These are phyloP conservation scores for Lachnellula hyalina DNA, from an alignment of 2,329 filamentous ascomycete species.

Conservation along the genomic window DNA sequence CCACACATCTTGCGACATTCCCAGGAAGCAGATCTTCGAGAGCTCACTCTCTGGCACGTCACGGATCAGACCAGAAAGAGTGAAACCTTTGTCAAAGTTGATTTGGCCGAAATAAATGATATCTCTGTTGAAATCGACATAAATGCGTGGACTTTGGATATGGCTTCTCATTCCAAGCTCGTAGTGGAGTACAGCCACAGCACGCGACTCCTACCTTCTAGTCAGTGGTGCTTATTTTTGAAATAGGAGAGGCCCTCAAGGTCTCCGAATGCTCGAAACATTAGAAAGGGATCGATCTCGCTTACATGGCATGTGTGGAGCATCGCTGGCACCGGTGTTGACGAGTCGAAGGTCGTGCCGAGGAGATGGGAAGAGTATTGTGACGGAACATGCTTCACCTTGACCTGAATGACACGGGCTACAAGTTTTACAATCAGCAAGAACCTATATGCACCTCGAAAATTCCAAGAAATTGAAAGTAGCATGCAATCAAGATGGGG, in stretches of 20 bases:
- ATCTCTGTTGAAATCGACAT: conserved; percentile 1
- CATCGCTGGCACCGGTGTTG: not conserved
- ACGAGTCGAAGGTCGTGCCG: not conserved
- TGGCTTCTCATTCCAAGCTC: conserved; percentile 1
- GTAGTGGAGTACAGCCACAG: not conserved
- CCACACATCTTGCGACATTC: not conserved
- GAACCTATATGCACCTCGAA: too few species aligned
- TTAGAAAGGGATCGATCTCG: not conserved
- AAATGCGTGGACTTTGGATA: not conserved
- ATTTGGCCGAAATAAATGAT: conserved; percentile 1
- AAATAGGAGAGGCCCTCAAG: too few species aligned
- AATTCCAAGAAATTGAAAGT: too few species aligned
- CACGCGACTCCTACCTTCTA: not conserved
- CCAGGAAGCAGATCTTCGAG: conserved; percentile 1
- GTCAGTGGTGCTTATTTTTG: too few species aligned
- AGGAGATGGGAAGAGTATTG: not conserved
- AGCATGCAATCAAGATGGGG: too few species aligned
- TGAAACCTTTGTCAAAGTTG: not conserved
- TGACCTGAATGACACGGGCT: not conserved
- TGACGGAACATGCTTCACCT: not conserved
- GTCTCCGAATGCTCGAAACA: not conserved
- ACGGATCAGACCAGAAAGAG: not conserved
- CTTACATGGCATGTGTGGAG: not conserved
- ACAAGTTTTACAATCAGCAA: too few species aligned
- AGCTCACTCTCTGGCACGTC: not conserved